These are phyloP conservation scores for Trichaptum fuscoviolaceum DNA, from an alignment of 768 basidiomycete genomes.

Conservation along the genomic window DNA sequence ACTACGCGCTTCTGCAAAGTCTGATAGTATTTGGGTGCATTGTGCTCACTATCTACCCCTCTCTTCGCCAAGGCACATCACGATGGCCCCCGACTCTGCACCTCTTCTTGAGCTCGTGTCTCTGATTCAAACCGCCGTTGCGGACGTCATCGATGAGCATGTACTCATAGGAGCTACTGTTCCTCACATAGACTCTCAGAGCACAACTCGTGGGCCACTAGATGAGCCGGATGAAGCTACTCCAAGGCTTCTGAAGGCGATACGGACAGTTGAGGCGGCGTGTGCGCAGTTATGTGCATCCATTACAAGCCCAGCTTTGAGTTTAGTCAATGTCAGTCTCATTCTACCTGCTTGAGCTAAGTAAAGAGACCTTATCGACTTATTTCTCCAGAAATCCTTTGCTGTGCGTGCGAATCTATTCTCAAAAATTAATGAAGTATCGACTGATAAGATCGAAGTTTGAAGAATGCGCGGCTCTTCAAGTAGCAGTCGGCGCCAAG, in stretches of 20 bases:
- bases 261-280: slow-evolving; percentile 30
- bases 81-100: no score
- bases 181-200: slow-evolving; percentile 25
- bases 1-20: no score
- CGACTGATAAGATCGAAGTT: slow-evolving; percentile 20
- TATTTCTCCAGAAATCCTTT: not conserved
- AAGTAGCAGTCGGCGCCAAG: slow-evolving; percentile 23
- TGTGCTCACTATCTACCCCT: no score
- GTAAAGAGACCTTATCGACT: no score
- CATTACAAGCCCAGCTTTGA: slow-evolving; percentile 30
- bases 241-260: slow-evolving; percentile 6
- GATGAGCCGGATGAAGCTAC: slow-evolving; percentile 23
- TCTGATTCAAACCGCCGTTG: no score
- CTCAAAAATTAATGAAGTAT: not conserved
- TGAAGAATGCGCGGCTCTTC: slow-evolving; percentile 25
- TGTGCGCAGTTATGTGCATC: slow-evolving; percentile 30
- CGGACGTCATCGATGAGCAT: no score
- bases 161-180: no score
- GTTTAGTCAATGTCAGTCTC: slow-evolving; percentile 25
- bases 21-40: no score
- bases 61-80: no score
- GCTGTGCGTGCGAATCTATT: not conserved
- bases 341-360: not conserved
- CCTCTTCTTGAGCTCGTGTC: no score
- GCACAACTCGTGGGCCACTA: slow-evolving; percentile 27